These are phyloP conservation scores for Nemania diffusa DNA, from an alignment of 2,329 filamentous ascomycete genomes.

Conservation along the genomic window DNA sequence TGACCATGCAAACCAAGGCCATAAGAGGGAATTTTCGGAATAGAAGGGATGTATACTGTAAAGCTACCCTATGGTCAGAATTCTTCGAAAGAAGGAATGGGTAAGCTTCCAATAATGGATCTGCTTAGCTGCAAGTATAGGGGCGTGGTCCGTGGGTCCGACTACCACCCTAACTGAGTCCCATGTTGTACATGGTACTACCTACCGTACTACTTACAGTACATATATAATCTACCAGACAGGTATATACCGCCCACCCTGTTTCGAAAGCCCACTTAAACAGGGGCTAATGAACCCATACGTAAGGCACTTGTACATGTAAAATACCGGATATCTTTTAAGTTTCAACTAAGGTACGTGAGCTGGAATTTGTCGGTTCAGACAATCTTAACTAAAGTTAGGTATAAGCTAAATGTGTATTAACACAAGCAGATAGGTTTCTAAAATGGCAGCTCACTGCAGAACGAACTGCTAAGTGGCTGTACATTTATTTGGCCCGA, in stretches of 20 bases:
- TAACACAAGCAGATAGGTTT: not conserved
- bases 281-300: slow-evolving; percentile 3
- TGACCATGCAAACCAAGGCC: slow-evolving; percentile 11
- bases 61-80: slow-evolving; percentile 19
- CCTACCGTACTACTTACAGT: not conserved
- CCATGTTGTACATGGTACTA: not conserved
- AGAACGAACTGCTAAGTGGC: not conserved
- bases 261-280: slow-evolving; percentile 5
- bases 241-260: slow-evolving; percentile 3
- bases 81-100: slow-evolving; percentile 19
- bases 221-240: not conserved
- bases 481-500: not conserved
- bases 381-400: not conserved
- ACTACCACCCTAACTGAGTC: slow-evolving; percentile 2
- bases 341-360: not conserved
- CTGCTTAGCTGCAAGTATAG: slow-evolving; percentile 19
- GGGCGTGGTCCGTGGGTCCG: slow-evolving; percentile 25
- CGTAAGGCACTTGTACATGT: not conserved
- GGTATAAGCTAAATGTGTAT: not conserved
- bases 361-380: not conserved
- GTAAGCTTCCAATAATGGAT: slow-evolving; percentile 27
- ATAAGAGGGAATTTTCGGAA: slow-evolving; percentile 22
- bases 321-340: not conserved
- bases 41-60: slow-evolving; percentile 10
- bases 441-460: not conserved